Evolutionary conservation across 2,329 filamentous ascomycete genomes (phyloP).

Genomic region (Pseudogymnoascus sp.): DNA sequence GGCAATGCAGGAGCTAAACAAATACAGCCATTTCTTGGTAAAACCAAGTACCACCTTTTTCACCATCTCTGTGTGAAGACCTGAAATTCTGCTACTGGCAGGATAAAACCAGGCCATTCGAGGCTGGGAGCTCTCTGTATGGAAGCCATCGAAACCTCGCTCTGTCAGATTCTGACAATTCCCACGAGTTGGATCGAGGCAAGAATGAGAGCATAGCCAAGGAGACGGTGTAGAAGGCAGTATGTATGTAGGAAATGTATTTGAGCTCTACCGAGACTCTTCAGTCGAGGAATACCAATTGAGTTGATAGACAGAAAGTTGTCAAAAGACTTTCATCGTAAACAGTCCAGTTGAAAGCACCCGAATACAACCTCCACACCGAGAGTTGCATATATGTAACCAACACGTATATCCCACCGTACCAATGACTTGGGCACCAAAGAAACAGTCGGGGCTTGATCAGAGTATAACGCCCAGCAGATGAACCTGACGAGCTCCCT

Average conservation of each 20-base stretch:
- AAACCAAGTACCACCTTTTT: slow-evolving; percentile 10
- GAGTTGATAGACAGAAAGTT: slow-evolving; percentile 21
- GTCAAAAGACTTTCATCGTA: slow-evolving; percentile 1
- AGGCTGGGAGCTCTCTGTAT: slow-evolving; percentile 29
- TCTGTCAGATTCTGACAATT: slow-evolving; percentile 41
- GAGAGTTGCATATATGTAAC: slow-evolving; percentile 5
- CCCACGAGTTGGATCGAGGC: slow-evolving; percentile 46
- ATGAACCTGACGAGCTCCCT: slow-evolving; percentile 68
- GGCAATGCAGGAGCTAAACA: background rate
- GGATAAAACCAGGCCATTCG: background rate
- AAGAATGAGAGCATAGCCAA: slow-evolving; percentile 20
- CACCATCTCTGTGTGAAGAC: slow-evolving; percentile 29
- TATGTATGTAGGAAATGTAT: slow-evolving; percentile 29
- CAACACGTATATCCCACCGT: slow-evolving; percentile 21
- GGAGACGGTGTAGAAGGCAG: slow-evolving; percentile 22
- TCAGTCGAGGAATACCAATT: background rate
- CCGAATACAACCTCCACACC: slow-evolving; percentile 5
- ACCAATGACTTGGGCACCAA: slow-evolving; percentile 33
- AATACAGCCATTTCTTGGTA: slow-evolving; percentile 15
- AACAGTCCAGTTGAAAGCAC: background rate
- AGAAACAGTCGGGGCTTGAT: slow-evolving; percentile 51
- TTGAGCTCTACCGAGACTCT: slow-evolving; percentile 25
- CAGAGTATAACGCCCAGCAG: slow-evolving; percentile 62
- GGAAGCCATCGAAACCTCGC: slow-evolving; percentile 45
- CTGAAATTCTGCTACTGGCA: slow-evolving; percentile 12